These are phyloP conservation scores for Lachnellula arida DNA, from an alignment of 2,329 filamentous ascomycete genomes.

Conservation along the genomic window DNA sequence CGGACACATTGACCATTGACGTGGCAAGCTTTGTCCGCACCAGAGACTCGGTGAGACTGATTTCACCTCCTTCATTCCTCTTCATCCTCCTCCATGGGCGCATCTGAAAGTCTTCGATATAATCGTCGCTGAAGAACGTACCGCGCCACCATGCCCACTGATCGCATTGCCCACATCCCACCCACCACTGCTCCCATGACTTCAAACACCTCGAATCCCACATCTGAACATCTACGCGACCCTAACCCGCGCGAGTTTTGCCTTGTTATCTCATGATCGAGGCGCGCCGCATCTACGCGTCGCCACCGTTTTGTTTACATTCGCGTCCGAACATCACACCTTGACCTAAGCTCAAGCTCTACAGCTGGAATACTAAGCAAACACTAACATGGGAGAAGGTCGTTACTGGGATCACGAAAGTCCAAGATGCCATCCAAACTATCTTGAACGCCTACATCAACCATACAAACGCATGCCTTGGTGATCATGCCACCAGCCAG, in stretches of 20 bases:
- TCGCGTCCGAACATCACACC: slow-evolving; percentile 11
- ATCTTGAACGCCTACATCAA: slow-evolving; percentile 81
- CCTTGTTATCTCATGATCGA: slow-evolving; percentile 9
- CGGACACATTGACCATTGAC: slow-evolving; percentile 44
- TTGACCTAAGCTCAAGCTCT: slow-evolving; percentile 14
- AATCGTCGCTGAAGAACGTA: slow-evolving; percentile 5
- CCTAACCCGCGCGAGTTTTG: slow-evolving; percentile 13
- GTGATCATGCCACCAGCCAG: slow-evolving; percentile 48
- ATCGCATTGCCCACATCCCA: slow-evolving; percentile 6
- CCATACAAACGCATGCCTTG: slow-evolving; percentile 80
- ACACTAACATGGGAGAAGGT: slow-evolving; percentile 48
- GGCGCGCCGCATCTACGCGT: slow-evolving; percentile 21
- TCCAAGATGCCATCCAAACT: slow-evolving; percentile 73
- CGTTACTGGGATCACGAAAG: slow-evolving; percentile 70
- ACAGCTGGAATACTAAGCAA: slow-evolving; percentile 17
- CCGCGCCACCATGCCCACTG: neutral
- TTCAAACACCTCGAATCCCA: slow-evolving; percentile 10
- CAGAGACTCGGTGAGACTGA: slow-evolving; percentile 63
- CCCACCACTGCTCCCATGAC: slow-evolving; percentile 12
- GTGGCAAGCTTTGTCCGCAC: slow-evolving; percentile 75
- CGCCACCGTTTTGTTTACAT: slow-evolving; percentile 24
- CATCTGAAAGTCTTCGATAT: slow-evolving; percentile 4
- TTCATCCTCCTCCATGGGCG: slow-evolving; percentile 10
- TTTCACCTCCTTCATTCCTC: slow-evolving; percentile 1
- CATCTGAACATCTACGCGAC: slow-evolving; percentile 20